Evolutionary conservation across 2,329 filamentous ascomycete genomes (phyloP).

Genomic region (Ceratocystis huliohia): DNA sequence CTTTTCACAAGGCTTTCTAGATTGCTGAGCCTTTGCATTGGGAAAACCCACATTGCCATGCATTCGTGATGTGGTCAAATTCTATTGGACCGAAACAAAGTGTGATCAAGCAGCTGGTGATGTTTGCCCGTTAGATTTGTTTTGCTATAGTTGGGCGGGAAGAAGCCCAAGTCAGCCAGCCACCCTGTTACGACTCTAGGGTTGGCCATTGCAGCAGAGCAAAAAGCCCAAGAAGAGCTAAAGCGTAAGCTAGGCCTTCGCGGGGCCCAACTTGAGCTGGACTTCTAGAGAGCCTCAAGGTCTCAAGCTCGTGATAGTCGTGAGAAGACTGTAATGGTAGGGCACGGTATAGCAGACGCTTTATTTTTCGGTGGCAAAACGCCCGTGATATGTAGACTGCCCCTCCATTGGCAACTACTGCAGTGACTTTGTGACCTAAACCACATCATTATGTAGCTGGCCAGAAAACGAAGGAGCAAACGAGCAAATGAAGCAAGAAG

Average conservation of each 20-base stretch:
- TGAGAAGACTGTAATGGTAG: not conserved
- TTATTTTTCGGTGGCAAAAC: not conserved
- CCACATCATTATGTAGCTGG: not conserved
- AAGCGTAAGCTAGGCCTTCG: not conserved
- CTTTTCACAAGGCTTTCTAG: not conserved
- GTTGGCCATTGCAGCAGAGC: not conserved
- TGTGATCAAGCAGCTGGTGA: not conserved
- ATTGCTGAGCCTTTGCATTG: not conserved
- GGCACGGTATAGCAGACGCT: not conserved
- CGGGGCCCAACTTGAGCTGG: not conserved
- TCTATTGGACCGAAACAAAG: not conserved
- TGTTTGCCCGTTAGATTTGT: not conserved
- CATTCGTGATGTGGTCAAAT: slow-evolving; percentile 1
- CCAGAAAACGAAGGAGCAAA: not conserved
- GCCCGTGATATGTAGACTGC: not conserved
- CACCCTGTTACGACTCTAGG: not conserved
- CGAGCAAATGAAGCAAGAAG: not conserved
- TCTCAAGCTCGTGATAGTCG: not conserved
- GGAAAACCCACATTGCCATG: not conserved
- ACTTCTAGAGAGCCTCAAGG: not conserved
- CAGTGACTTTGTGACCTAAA: not conserved
- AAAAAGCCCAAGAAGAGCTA: not conserved
- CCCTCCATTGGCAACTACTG: not conserved
- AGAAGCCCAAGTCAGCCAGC: no score
- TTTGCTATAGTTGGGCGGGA: no score